These are phyloP conservation scores for Alternaria hordeiaustralica DNA, from an alignment of 2,329 filamentous ascomycete species.

Conservation along the genomic window DNA sequence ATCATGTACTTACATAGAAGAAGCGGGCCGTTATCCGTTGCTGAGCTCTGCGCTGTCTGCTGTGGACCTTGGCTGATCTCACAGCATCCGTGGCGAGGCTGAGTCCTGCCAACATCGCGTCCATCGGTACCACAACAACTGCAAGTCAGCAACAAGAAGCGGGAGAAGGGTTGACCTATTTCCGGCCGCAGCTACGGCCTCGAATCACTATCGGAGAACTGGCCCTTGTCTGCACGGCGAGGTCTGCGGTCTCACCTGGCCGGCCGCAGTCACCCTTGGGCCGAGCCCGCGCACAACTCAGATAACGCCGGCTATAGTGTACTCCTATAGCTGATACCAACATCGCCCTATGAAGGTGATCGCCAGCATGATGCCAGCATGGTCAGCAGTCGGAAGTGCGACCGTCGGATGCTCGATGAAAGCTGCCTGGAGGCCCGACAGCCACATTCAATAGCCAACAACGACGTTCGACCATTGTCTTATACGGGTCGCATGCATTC, in stretches of 20 bases:
- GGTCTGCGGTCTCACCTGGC: constrained; percentile 10
- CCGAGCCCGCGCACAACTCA: constrained; percentile 6
- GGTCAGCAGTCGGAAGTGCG: neutral
- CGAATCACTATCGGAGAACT: neutral
- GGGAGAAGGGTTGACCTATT: neutral
- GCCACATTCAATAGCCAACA: neutral
- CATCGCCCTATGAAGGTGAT: neutral
- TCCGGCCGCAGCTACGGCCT: neutral
- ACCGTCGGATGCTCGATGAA: neutral
- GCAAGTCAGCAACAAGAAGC: neutral
- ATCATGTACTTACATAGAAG: neutral
- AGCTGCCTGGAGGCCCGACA: neutral
- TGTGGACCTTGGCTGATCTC: neutral
- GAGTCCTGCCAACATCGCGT: neutral
- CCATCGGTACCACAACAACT: neutral
- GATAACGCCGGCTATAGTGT: neutral
- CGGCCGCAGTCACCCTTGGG: constrained; percentile 14
- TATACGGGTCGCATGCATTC: neutral
- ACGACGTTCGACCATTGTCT: neutral
- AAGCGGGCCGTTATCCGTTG: neutral
- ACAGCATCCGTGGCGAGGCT: neutral
- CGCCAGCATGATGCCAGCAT: neutral
- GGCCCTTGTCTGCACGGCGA: constrained; percentile 3
- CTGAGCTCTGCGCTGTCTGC: neutral
- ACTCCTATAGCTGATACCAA: neutral